Evolutionary conservation across 495 filamentous ascomycete genomes (phyloP), one percentile per base, ranked within the genome.

Genomic region (Extremus antarcticus): DNA sequence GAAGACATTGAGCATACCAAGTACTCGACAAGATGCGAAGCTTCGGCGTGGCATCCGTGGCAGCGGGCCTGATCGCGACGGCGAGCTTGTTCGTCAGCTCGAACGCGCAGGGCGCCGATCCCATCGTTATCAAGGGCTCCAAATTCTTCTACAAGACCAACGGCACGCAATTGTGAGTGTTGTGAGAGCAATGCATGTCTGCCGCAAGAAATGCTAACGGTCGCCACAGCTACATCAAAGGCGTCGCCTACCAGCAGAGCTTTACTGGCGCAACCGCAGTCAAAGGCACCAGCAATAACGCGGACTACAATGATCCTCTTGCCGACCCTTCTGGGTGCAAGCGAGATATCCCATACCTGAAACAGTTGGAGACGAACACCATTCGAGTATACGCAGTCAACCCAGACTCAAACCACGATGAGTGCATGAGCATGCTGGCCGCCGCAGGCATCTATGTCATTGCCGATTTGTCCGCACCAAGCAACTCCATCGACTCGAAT

Each of bases 341-440:
- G 60, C 86, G 90, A 56, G 92, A 98, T 69, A 71, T 98, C 32
- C 87, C 88, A n/a, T 72, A 82, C 57, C 77, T 98, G 48, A 61
- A 79, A 66, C 76, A 86, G 60, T 76, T 95, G 38, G 75, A 77
- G 54, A 91, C 90, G 63, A 98, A 98, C 71, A 80, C 82, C 24
- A 89, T 98, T 66, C 91, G 92, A 64, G 88, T 90, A 17, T 98
- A 98, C 70, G 88, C 88, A 63, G 80, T 98, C 66, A 80, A 98
- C 70, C 83, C 92, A 17, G 78, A 75, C 10, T 68, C 73, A 53
- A 77, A 95, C 71, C 92, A 98, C 73, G 72, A 72, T n/a, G 72
- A 70, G 8, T 96, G 91, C 73, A 96, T 98, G 91, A 68, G 78
- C 53, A 65, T 89, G 63, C 76, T 98, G 19, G 73, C 85, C 19